phyloP scores from a whole-genome alignment of 106 monocot genomes.

The Ottelia alismoides region DNA sequence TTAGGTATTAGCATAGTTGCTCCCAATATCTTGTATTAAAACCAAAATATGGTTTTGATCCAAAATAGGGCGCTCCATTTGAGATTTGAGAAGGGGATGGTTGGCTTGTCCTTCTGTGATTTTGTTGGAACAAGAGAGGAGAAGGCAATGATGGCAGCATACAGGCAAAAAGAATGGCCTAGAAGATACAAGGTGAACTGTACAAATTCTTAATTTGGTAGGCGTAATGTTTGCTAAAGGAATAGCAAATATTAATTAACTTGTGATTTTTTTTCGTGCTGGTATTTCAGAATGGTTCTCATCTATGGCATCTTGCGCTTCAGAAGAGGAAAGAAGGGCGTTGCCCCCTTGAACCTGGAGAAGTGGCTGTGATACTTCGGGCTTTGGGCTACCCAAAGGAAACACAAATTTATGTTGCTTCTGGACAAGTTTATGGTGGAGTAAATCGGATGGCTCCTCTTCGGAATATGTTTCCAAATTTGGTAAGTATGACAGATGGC shows the following conservation, averaged over 20 bases:
- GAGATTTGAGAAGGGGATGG: too few relatives aligned
- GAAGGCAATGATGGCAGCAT: conserved; percentile 88
- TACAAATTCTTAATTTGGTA: too few relatives aligned
- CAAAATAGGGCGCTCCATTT: conserved; percentile 71
- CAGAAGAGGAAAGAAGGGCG: conserved; percentile 90
- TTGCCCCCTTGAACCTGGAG: conserved; percentile 87
- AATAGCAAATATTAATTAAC: too few relatives aligned
- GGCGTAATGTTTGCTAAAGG: neutral
- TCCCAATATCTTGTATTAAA: neutral
- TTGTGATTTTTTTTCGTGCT: neutral
- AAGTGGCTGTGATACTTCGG: conserved; percentile 67
- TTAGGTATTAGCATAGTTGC: neutral
- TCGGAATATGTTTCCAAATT: conserved; percentile 88
- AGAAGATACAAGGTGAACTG: conserved; percentile 84
- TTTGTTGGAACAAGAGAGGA: too few relatives aligned
- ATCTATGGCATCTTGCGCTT: too few relatives aligned
- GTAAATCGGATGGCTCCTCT: conserved; percentile 85
- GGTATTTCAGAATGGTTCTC: conserved; percentile 42
- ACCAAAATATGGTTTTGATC: conserved; percentile 1
- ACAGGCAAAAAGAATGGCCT: conserved; percentile 87
- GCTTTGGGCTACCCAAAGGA: conserved; percentile 92
- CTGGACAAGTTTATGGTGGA: conserved; percentile 89
- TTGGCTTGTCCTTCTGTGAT: too few relatives aligned
- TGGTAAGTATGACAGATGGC: too few relatives aligned
- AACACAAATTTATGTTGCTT: conserved; percentile 96